phyloP scores from a whole-genome alignment of 129 eudicot species.

The Tagetes erecta region DNA sequence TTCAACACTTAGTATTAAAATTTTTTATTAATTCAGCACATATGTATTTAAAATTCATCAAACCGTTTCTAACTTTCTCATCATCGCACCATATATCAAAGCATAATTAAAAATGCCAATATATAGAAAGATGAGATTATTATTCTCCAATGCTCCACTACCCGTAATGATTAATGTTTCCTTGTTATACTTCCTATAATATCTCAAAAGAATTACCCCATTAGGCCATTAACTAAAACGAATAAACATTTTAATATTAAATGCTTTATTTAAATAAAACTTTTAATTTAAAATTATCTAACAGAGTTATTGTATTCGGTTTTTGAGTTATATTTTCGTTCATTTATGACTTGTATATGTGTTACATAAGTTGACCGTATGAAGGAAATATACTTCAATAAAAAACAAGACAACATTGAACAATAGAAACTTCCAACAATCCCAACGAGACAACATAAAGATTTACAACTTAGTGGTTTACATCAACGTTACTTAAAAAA shows the following conservation, averaged over 20 bases:
- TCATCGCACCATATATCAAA: not conserved
- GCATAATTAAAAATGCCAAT: not conserved
- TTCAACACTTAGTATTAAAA: too few species aligned
- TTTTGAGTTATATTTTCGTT: too few species aligned
- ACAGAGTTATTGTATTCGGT: not conserved
- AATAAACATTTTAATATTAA: not conserved
- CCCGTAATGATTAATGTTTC: conserved; percentile 39
- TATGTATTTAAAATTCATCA: too few species aligned
- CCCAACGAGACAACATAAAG: not conserved
- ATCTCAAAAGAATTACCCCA: conserved; percentile 43
- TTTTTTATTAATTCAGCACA: too few species aligned
- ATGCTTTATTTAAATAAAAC: not conserved
- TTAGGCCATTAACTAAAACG: conserved; percentile 15
- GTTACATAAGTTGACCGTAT: not conserved
- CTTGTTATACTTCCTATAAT: conserved; percentile 34
- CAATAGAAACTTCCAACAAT: not conserved
- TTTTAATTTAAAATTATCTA: not conserved
- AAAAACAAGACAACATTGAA: not conserved
- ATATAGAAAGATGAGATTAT: not conserved
- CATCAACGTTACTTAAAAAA: not conserved
- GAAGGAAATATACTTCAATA: not conserved
- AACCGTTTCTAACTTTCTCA: not conserved
- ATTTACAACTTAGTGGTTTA: not conserved
- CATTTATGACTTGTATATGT: too few species aligned
- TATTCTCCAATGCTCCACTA: conserved; percentile 25